These are phyloP conservation scores for Sarocladium brachiariae DNA, from an alignment of 2,329 filamentous ascomycete genomes.

Conservation along the genomic window DNA sequence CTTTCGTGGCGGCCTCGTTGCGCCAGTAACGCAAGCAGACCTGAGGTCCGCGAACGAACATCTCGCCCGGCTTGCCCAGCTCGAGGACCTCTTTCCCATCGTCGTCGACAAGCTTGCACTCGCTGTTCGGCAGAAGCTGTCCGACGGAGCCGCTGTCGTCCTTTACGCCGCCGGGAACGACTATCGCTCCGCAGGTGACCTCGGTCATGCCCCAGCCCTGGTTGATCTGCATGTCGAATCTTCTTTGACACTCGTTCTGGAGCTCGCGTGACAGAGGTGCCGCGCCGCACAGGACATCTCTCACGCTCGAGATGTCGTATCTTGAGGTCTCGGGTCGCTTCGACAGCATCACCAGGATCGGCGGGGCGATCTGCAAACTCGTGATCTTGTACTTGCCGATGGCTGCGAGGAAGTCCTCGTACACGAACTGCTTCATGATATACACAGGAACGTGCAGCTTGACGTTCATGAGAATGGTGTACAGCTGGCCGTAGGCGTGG, in stretches of 20 bases:
- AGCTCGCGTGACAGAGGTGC: conserved; percentile 40
- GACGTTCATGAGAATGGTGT: conserved; percentile 40
- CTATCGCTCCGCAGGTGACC: conserved; percentile 34
- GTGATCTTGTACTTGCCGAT: conserved; percentile 48
- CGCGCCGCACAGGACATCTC: conserved; percentile 42
- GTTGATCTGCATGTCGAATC: conserved; percentile 31
- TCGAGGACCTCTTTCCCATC: conserved; percentile 39
- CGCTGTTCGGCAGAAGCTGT: conserved; percentile 44
- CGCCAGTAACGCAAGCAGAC: conserved; percentile 53
- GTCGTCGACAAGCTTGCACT: conserved; percentile 47
- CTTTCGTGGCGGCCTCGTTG: conserved; percentile 46
- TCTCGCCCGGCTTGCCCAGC: conserved; percentile 42
- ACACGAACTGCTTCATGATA: conserved; percentile 50
- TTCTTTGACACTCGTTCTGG: conserved; percentile 38
- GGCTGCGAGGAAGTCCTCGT: conserved; percentile 42
- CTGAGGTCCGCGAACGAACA: conserved; percentile 48
- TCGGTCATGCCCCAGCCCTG: conserved; percentile 61
- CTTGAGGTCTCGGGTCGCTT: conserved; percentile 46
- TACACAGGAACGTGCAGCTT: conserved; percentile 41
- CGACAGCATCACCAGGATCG: conserved; percentile 51
- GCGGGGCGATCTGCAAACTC: conserved; percentile 47
- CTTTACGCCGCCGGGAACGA: conserved; percentile 30
- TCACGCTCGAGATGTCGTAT: conserved; percentile 46
- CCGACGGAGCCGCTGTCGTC: conserved; percentile 42
- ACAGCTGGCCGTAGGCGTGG: conserved; percentile 51